A percentile compares a stretch with the other conserved stretches of the same genome.
Conservation (phyloP, 106 monocot genomes). For the Phalaenopsis aphrodite region DNA sequence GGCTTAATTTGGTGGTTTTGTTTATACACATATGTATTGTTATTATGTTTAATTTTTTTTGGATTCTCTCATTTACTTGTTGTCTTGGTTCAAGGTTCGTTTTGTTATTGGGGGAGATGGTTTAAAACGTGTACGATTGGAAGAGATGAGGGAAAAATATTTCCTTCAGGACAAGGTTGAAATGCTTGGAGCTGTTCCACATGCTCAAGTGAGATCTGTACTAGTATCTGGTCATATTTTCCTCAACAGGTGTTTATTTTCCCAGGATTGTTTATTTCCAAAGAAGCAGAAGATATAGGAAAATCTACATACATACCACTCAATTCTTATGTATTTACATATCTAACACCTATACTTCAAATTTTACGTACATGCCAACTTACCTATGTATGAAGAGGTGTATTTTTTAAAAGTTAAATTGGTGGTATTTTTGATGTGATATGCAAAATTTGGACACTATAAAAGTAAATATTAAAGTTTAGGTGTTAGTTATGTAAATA, state of each 20-base stretch:
- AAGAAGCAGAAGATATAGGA: not conserved
- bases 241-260: slow-evolving; percentile 67
- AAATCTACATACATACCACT: no score
- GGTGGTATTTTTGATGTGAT: no score
- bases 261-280: not conserved
- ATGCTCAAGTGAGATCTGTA: slow-evolving; percentile 90
- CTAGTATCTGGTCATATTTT: slow-evolving; percentile 91
- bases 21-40: not conserved
- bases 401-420: no score
- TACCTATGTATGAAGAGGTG: no score
- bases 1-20: not conserved
- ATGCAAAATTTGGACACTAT: no score
- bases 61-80: slow-evolving; percentile 3
- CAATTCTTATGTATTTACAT: no score
- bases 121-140: slow-evolving; percentile 84
- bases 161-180: slow-evolving; percentile 94
- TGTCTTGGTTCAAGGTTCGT: slow-evolving; percentile 50
- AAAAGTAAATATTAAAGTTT: no score
- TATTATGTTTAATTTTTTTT: not conserved
- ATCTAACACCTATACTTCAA: no score
- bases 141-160: slow-evolving; percentile 97
- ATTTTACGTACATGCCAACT: no score
- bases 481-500: no score
- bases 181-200: slow-evolving; percentile 95
- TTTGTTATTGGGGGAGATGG: slow-evolving; percentile 98